phyloP scores from a whole-genome alignment of 306 rosid genomes.

The Macrotyloma uniflorum region DNA sequence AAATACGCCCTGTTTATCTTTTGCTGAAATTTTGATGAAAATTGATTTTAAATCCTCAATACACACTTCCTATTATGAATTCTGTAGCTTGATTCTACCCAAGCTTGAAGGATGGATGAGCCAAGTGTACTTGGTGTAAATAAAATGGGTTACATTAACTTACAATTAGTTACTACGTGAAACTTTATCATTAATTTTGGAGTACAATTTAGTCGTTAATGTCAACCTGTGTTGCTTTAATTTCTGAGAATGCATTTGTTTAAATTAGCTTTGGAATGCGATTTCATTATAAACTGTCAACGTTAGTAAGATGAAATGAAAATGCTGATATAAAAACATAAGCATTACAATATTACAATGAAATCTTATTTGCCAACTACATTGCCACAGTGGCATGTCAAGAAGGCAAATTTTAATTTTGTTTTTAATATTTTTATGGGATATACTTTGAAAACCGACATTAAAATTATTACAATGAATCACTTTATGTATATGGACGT shows the following conservation, averaged over 20 bases:
- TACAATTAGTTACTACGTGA: not conserved
- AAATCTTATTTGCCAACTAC: not conserved
- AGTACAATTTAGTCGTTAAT: not conserved
- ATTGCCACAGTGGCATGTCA: not conserved
- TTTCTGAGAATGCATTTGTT: not conserved
- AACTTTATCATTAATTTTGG: not conserved
- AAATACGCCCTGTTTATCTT: not conserved
- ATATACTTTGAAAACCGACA: not conserved
- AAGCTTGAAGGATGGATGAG: slow-evolving; percentile 12
- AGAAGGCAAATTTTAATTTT: not conserved
- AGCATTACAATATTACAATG: not conserved
- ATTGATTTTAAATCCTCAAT: slow-evolving; percentile 16
- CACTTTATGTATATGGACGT: no score
- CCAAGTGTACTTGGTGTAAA: not conserved
- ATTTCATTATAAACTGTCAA: not conserved
- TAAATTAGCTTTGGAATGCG: not conserved
- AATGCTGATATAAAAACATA: not conserved
- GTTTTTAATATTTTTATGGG: not conserved
- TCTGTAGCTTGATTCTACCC: slow-evolving; percentile 7
- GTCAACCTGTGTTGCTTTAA: not conserved
- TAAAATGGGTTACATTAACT: not conserved
- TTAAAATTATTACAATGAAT: no score
- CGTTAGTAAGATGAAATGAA: not conserved
- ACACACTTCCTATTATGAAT: not conserved
- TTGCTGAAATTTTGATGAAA: not conserved